phyloP scores from a whole-genome alignment of 768 basidiomycete species.

The Phanerochaete sordida region DNA sequence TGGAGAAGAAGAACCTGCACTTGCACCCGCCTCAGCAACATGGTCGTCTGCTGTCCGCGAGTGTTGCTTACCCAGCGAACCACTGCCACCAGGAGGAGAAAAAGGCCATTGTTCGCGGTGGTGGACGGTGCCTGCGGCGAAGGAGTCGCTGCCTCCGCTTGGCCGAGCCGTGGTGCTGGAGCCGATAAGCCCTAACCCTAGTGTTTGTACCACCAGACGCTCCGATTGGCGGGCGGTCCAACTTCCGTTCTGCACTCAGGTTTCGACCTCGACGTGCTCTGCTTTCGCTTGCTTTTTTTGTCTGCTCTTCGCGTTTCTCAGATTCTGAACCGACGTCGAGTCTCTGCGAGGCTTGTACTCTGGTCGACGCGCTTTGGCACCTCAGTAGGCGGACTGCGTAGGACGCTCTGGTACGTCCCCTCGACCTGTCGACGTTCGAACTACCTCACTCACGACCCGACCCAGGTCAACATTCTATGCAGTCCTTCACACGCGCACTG shows the following conservation, averaged over 20 bases:
- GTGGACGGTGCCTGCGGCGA: neutral
- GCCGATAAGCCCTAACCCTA: neutral
- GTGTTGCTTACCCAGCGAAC: constrained; percentile 43
- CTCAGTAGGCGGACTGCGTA: neutral
- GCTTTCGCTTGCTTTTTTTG: neutral
- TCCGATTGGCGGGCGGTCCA: neutral
- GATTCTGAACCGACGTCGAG: no score
- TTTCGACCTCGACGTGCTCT: neutral
- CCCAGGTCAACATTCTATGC: neutral
- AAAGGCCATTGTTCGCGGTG: constrained; percentile 26
- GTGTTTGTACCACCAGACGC: neutral
- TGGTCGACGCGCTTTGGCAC: no score
- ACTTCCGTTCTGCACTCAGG: neutral
- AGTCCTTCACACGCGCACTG: neutral
- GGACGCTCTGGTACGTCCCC: neutral
- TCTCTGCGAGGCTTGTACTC: no score
- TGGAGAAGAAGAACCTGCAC: constrained; percentile 78
- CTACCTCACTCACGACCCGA: neutral
- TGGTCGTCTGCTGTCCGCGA: neutral
- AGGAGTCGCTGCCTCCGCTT: neutral
- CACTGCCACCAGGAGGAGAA: constrained; percentile 55
- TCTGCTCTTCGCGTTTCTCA: no score
- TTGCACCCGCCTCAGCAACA: constrained; percentile 2
- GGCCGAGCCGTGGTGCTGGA: neutral
- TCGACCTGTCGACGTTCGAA: no score